Percentiles rank a stretch among this genome's conserved stretches.
Conservation (phyloP, 441 rosid species). For the Rhodomyrtus psidioides region DNA sequence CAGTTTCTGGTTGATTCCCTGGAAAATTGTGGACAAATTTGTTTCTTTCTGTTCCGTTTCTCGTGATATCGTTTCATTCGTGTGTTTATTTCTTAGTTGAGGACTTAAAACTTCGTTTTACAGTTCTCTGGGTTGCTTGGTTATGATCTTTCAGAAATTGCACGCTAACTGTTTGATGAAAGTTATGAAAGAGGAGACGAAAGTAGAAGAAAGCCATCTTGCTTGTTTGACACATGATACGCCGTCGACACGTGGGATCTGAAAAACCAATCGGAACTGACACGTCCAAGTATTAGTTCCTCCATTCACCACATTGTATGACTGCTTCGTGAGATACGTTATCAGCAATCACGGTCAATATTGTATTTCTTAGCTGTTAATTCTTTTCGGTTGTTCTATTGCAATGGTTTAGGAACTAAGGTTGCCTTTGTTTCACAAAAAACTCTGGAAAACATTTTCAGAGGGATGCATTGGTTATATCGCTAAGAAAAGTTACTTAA, state of each 20-base stretch:
- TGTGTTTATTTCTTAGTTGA: neutral
- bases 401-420: neutral
- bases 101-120: neutral
- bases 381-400: neutral
- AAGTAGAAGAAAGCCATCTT: neutral
- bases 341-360: neutral
- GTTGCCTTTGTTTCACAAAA: rapidly evolving
- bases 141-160: neutral
- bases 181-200: neutral
- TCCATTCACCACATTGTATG: no score
- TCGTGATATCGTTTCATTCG: neutral
- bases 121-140: neutral
- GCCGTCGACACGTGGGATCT: neutral
- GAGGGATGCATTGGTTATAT: neutral
- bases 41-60: neutral
- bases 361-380: neutral
- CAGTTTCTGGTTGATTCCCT: neutral
- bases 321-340: neutral
- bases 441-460: neutral
- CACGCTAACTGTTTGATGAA: neutral
- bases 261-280: neutral
- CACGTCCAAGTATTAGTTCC: neutral
- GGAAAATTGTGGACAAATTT: neutral
- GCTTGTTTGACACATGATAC: neutral
- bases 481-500: neutral